phyloP scores from a whole-genome alignment of 1,284 basidiomycete genomes.

The Peniophora sp. region DNA sequence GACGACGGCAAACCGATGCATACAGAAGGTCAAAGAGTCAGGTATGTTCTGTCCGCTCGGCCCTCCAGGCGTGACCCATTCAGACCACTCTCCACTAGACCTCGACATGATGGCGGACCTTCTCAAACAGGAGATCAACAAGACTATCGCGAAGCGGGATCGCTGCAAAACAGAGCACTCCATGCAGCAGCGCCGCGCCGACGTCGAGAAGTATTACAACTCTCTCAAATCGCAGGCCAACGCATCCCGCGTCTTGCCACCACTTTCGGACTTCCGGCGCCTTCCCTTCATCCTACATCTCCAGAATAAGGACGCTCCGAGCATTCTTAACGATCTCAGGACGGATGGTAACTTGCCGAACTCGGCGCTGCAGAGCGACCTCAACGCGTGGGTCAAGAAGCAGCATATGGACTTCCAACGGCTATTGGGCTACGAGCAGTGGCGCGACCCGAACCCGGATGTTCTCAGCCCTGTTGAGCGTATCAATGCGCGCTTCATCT shows the following conservation, averaged over 20 bases:
- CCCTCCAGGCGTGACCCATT: constrained; percentile 16
- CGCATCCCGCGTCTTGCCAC: constrained; percentile 24
- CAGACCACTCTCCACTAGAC: no score
- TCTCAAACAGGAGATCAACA: constrained; percentile 20
- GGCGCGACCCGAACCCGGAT: constrained; percentile 37
- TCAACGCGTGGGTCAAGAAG: constrained; percentile 19
- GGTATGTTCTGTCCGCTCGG: background rate
- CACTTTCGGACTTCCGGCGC: constrained; percentile 33
- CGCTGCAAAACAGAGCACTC: constrained; percentile 18
- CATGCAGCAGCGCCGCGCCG: constrained; percentile 14
- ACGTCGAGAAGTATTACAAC: constrained; percentile 26
- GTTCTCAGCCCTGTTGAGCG: constrained; percentile 24
- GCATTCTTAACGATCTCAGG: background rate
- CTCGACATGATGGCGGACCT: no score
- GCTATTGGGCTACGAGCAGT: constrained; percentile 39
- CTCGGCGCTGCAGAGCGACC: constrained; percentile 19
- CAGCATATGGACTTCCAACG: constrained; percentile 29
- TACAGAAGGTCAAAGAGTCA: no score
- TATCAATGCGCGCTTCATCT: constrained; percentile 50
- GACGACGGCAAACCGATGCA: no score
- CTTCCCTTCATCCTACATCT: constrained; percentile 33
- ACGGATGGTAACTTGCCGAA: background rate
- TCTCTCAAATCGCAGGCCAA: constrained; percentile 18
- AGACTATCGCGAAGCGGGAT: constrained; percentile 15
- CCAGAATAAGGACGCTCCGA: constrained; percentile 14